A percentile compares a stretch with the other conserved stretches of the same genome.
phyloP scores from a whole-genome alignment of 768 basidiomycete species.

The Dentipellis sp. region DNA sequence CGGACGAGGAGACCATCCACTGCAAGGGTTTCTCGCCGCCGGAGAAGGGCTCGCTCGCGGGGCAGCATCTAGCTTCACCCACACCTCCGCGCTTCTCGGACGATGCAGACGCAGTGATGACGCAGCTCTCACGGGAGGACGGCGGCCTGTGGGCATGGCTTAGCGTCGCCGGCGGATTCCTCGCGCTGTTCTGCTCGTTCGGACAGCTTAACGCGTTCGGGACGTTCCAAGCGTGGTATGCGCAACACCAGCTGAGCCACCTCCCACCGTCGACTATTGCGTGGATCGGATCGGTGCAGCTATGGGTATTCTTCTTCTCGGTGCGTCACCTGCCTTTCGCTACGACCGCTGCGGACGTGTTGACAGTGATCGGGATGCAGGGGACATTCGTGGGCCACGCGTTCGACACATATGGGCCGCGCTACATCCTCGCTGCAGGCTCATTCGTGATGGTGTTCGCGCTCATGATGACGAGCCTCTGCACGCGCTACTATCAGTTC shows the following conservation, averaged over 20 bases:
- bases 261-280: conserved; percentile 17
- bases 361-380: not conserved
- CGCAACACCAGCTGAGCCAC: conserved; percentile 14
- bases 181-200: not conserved
- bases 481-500: conserved; percentile 21
- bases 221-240: conserved; percentile 17
- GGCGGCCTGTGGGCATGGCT: not conserved
- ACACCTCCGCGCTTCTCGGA: no score
- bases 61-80: no score
- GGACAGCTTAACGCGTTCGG: not conserved
- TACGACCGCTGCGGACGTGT: not conserved
- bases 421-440: conserved; percentile 1
- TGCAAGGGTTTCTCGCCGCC: no score
- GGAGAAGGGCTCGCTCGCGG: no score
- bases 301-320: not conserved
- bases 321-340: not conserved
- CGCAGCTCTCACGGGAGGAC: not conserved
- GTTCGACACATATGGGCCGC: not conserved
- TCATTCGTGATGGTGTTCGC: conserved; percentile 14
- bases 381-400: not conserved
- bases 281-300: conserved; percentile 20
- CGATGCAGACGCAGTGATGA: no score
- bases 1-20: no score
- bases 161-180: not conserved
- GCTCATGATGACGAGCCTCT: conserved; percentile 12